Evolutionary conservation across 441 rosid genomes (phyloP).

Genomic region (Jatropha podagrica): DNA sequence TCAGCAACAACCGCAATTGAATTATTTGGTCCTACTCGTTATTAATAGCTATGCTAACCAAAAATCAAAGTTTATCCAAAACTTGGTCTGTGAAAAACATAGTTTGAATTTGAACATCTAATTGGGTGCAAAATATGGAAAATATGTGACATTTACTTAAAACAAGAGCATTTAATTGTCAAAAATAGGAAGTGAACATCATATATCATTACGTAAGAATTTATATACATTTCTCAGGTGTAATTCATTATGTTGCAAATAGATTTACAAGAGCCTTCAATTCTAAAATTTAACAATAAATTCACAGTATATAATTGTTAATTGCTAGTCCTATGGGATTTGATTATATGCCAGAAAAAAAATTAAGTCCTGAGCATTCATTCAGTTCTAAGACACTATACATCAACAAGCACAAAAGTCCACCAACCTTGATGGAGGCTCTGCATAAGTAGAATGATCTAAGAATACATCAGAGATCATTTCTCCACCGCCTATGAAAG

Average conservation of each 20-base stretch:
- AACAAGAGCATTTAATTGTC: no score
- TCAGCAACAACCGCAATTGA: no score
- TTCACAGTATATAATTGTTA: not conserved
- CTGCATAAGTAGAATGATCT: slow-evolving; percentile 95
- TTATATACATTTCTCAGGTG: not conserved
- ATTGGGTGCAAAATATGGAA: no score
- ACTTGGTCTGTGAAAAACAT: no score
- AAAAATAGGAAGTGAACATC: not conserved
- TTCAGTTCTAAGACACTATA: slow-evolving; percentile 6
- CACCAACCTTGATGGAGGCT: slow-evolving; percentile 87
- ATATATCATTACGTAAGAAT: not conserved
- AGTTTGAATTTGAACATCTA: no score
- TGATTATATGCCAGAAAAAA: no score
- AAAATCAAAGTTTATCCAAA: no score
- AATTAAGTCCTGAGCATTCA: not conserved
- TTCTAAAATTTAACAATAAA: not conserved
- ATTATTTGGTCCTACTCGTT: no score
- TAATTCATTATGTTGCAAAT: not conserved
- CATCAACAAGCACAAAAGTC: slow-evolving; percentile 18
- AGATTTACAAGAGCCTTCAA: not conserved
- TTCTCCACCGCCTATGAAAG: slow-evolving; percentile 83
- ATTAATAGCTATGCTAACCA: no score
- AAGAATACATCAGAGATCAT: slow-evolving; percentile 93
- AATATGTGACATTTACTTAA: not conserved
- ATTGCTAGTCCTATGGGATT: no score